These are phyloP conservation scores for Gilbertella persicaria DNA, from an alignment of 371 early-diverging fungal genomes.

Conservation along the genomic window DNA sequence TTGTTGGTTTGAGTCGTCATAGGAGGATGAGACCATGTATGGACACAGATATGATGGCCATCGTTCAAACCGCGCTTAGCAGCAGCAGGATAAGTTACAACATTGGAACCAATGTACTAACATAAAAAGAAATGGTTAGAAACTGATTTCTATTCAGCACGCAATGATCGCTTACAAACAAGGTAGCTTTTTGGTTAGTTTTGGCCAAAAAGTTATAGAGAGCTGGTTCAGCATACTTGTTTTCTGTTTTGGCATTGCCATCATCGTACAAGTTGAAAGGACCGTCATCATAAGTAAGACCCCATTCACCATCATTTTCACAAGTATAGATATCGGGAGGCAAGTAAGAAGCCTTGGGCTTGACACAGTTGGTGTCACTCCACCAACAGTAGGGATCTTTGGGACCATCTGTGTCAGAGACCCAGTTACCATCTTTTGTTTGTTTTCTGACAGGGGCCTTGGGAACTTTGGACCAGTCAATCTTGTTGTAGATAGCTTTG, in stretches of 20 bases:
- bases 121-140: background rate
- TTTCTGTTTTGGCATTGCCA: conserved; percentile 6
- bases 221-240: conserved; percentile 42
- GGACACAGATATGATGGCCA: conserved; percentile 36
- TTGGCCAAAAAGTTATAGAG: conserved; percentile 41
- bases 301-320: conserved; percentile 30
- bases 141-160: conserved; percentile 20
- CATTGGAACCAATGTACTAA: conserved; percentile 29
- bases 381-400: conserved; percentile 35
- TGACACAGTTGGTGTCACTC: conserved; percentile 23
- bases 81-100: conserved; percentile 26
- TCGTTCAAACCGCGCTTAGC: conserved; percentile 29
- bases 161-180: conserved; percentile 31
- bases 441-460: conserved; percentile 30
- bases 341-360: conserved; percentile 19
- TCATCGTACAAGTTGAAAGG: conserved; percentile 24
- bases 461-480: conserved; percentile 48
- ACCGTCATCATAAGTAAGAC: conserved; percentile 35
- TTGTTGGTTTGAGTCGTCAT: conserved; percentile 57
- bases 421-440: conserved; percentile 15
- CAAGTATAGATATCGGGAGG: conserved; percentile 27
- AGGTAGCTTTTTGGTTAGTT: conserved; percentile 25
- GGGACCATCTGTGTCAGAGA: conserved; percentile 19
- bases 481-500: conserved; percentile 31
- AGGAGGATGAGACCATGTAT: conserved; percentile 61